Evolutionary conservation across 495 filamentous ascomycete genomes (phyloP).

Genomic region (Hypoxylon cercidicola): DNA sequence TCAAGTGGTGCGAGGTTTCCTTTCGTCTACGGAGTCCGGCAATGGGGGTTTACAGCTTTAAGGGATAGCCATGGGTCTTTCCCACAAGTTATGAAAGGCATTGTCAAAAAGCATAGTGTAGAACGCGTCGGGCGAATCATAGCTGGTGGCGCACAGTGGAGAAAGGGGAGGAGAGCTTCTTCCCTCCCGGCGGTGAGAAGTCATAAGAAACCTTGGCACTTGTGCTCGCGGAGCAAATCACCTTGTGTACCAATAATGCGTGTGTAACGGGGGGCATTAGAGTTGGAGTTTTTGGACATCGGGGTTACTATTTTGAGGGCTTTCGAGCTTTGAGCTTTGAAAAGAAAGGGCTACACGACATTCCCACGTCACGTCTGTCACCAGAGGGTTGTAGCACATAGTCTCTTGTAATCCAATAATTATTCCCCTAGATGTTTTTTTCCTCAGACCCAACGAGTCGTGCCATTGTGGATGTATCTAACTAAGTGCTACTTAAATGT

Average conservation of each 20-base stretch:
- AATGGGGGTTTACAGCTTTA: constrained; percentile 30
- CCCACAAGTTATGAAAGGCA: constrained; percentile 14
- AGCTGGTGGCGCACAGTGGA: constrained; percentile 11
- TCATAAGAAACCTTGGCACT: constrained; percentile 1
- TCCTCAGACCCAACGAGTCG: too few species aligned
- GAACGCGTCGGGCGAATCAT: constrained; percentile 19
- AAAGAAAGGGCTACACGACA: constrained; percentile 1
- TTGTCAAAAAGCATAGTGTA: constrained; percentile 17
- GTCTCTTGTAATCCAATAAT: constrained; percentile 20
- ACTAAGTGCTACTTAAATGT: too few species aligned
- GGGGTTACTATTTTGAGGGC: neutral
- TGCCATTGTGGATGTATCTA: too few species aligned
- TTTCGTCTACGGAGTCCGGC: constrained; percentile 27
- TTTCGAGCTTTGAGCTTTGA: neutral
- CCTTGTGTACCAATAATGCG: constrained; percentile 28
- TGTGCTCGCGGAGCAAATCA: constrained; percentile 14
- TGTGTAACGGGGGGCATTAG: constrained; percentile 26
- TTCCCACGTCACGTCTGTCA: constrained; percentile 31
- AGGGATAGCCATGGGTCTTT: constrained; percentile 17
- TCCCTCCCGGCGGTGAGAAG: constrained; percentile 19
- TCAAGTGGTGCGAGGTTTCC: constrained; percentile 3
- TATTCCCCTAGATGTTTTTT: neutral
- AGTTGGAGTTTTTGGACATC: constrained; percentile 28
- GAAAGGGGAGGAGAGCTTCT: constrained; percentile 3
- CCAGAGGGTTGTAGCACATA: constrained; percentile 23